Base-by-base conservation (phyloP, 2,329 filamentous ascomycete species). In the Pezicula radicicola region DNA sequence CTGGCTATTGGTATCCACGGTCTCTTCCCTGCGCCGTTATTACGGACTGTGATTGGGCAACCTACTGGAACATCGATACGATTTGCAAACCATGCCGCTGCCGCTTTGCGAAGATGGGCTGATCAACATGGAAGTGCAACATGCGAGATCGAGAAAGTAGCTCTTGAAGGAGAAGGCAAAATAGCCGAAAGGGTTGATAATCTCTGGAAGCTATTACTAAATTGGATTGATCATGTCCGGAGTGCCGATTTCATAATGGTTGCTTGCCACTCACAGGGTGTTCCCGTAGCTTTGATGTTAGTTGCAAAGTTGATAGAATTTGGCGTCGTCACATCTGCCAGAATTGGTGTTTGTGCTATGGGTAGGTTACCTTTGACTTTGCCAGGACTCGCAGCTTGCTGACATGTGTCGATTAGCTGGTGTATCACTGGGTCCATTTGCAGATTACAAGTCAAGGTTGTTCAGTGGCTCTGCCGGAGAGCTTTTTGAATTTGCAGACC, bases 231-330 rank as follows among this genome's bases (percentile, higher is more conserved):
- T 36, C 87, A 93, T 57, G 88, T 99, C 30, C 85, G 89, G 48
- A 81, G 81, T 49, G 92, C 94, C 0, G 94, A 99, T 69, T 86
- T 97, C 55, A 86, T 99, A 40, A 71, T 99, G 37, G 75, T 99
- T n/a, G 91, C 91, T 3, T 96, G 91, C 54, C 94, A 99, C 68
- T 96, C 91, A 3, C 94, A 99, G 69, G 94, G 94, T 19, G 94
- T 97, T 0, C 94, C 94, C 0, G 94, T 99, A 1, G 87, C 89
- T 6, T 81, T 96, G 54, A 97, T 97, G 85, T 77, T 99, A 3
- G 78, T 97, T 5, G 91, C 92, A 5, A 97, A 96, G 69, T 77
- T 99, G 40, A 92, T 99, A 49, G 88, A 94, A 49, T 85, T 97
- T 53, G 92, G 92, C 2, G 89, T 94, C 59, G 80, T 97, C 28